Conservation (phyloP, 257 asterid genomes). For the Primulina tabacum region DNA sequence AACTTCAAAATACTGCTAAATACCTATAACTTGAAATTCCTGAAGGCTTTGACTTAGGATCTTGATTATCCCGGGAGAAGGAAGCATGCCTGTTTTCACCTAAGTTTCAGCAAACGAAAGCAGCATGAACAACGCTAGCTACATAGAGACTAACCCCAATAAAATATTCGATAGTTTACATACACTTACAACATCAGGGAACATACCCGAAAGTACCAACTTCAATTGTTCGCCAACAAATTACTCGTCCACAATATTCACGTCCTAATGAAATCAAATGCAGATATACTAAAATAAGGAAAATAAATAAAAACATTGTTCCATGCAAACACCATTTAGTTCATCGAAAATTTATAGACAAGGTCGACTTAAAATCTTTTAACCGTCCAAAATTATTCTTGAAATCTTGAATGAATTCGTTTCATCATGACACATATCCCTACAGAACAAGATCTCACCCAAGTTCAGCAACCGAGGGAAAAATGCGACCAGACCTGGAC, state of each 20-base stretch:
- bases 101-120: slow-evolving; percentile 34
- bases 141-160: background rate
- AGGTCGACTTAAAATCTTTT: background rate
- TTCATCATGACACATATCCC: background rate
- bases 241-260: slow-evolving; percentile 53
- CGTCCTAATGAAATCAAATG: slow-evolving; percentile 52
- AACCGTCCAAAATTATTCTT: background rate
- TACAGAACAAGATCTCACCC: background rate
- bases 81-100: slow-evolving; percentile 99
- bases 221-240: slow-evolving; percentile 72
- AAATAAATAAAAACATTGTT: background rate
- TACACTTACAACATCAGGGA: slow-evolving; percentile 77
- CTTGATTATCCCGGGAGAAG: slow-evolving; percentile 72
- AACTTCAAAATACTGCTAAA: slow-evolving; percentile 3
- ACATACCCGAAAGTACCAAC: slow-evolving; percentile 85
- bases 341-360: background rate
- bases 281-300: background rate
- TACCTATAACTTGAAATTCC: slow-evolving; percentile 75
- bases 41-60: slow-evolving; percentile 64
- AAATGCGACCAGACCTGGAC: slow-evolving; percentile 58
- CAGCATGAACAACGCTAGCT: background rate
- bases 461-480: background rate
- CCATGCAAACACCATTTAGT: background rate
- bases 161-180: background rate
- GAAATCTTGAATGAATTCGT: background rate